Base-by-base conservation (phyloP, 805 yeast genomes). In the Yarrowia hollandica region DNA sequence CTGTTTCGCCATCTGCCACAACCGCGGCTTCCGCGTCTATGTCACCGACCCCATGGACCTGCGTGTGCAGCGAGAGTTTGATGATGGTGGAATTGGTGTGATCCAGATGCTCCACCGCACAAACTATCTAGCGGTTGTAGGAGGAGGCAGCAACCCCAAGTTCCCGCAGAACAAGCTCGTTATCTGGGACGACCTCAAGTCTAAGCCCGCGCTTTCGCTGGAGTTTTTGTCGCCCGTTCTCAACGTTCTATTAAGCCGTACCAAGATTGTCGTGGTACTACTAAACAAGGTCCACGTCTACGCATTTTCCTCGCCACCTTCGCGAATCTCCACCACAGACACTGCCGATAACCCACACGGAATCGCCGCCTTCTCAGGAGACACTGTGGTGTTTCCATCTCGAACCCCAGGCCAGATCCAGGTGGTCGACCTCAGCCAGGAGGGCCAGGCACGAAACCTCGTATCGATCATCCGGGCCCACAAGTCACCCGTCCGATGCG, bases 121-220 rank as follows among this genome's bases (percentile, higher is more conserved):
- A 0, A 92, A 92, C 72, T 91, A 90, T 69, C 77, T 92, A 57
- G 96, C 92, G 0, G 73, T 94, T 39, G 88, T 90, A 0, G 97
- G 97, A 0, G 97, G 97, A 15, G 97, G 97, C 1, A 78, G 79
- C 62, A 79, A 79, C 61, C 97, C 97, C 19, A 78, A 82, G 62
- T 88, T 82, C 66, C 87, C 96, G 0, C 77, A 82, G 64, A 89
- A 88, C 72, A 88, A 87, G 69, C 80, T 90, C 34, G 79, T 90
- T 31, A 84, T 92, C 15, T 94, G 97, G 96, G 97, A 92, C 72
- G 98, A 92, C 69, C 71, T 88, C 62, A 88, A 88, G 71, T 80
- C 85, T 63, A 84, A 83, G 64, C 84, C 84, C 25, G 86, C 91
- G 4, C 75, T 89, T 16, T 79, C 80, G 33, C 72, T 94, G 61